Conservation (phyloP, 345 rosid species). For the Euphorbia peplus region DNA sequence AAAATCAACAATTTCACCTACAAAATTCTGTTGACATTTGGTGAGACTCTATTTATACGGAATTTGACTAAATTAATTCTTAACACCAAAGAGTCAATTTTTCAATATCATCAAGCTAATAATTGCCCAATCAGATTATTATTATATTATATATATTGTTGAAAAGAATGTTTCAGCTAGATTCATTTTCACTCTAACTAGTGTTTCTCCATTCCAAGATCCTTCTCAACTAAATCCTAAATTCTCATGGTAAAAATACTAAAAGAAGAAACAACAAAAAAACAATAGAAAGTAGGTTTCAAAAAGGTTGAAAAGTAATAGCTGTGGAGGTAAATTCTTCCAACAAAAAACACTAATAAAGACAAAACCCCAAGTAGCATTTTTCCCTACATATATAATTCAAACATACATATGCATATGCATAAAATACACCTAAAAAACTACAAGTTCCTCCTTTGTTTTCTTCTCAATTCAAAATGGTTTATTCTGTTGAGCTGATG, state of each 20-base stretch:
- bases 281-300: background rate
- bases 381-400: slow-evolving; percentile 5
- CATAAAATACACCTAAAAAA: slow-evolving; percentile 9
- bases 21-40: background rate
- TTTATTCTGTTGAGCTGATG: slow-evolving; percentile 22
- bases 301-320: too few relatives aligned
- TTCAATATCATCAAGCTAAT: background rate
- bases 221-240: too few relatives aligned
- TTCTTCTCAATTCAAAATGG: slow-evolving; percentile 20
- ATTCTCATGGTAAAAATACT: too few relatives aligned
- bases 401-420: background rate
- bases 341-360: background rate
- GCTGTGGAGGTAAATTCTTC: too few relatives aligned
- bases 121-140: background rate
- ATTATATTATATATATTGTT: too few relatives aligned
- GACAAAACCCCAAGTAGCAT: too few relatives aligned
- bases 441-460: background rate
- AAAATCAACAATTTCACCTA: background rate
- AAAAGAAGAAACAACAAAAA: too few relatives aligned
- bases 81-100: background rate
- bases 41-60: background rate
- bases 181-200: too few relatives aligned
- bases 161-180: too few relatives aligned
- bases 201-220: too few relatives aligned
- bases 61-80: background rate